Evolutionary conservation across 139 green algal genomes (phyloP).

Genomic region (Chlorella sp.): DNA sequence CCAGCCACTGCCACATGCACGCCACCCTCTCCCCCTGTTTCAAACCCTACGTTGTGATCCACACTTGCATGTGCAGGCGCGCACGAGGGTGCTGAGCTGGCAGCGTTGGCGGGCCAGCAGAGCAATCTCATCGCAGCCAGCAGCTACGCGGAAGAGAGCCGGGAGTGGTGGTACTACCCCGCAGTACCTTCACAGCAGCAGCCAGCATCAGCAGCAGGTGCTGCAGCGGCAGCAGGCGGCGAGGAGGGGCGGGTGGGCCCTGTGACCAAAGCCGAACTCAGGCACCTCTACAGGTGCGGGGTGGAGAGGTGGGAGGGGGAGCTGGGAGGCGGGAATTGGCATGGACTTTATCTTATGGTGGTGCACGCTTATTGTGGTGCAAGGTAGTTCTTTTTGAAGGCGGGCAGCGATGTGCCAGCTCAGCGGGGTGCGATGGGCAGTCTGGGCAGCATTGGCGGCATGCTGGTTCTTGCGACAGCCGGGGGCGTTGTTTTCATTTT

Average conservation of each 20-base stretch:
- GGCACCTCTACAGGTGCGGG: constrained; percentile 48
- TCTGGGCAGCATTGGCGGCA: background rate
- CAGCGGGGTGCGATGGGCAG: background rate
- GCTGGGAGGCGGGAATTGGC: background rate
- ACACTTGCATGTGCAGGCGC: constrained; percentile 45
- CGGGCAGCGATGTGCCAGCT: too few species aligned
- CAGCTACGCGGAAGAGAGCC: constrained; percentile 59
- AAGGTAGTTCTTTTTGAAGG: too few species aligned
- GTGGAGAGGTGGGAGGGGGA: background rate
- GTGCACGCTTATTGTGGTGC: too few species aligned
- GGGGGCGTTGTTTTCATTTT: too few species aligned
- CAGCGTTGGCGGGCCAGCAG: constrained; percentile 57
- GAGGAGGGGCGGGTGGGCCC: constrained; percentile 62
- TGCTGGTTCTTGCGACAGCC: too few species aligned
- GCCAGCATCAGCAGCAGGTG: background rate
- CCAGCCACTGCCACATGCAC: background rate
- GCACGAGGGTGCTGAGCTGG: constrained; percentile 74
- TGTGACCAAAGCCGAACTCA: constrained; percentile 77
- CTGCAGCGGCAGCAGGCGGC: background rate
- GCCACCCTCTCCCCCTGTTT: background rate
- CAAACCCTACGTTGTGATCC: background rate
- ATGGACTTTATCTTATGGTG: too few species aligned
- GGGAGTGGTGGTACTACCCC: constrained; percentile 77
- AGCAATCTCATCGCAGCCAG: constrained; percentile 66
- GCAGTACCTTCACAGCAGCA: background rate